Percentiles rank a stretch among this genome's conserved stretches.
Evolutionary conservation across 176 grass and related monocot genomes (phyloP).

Genomic region (Oryza australiensis): DNA sequence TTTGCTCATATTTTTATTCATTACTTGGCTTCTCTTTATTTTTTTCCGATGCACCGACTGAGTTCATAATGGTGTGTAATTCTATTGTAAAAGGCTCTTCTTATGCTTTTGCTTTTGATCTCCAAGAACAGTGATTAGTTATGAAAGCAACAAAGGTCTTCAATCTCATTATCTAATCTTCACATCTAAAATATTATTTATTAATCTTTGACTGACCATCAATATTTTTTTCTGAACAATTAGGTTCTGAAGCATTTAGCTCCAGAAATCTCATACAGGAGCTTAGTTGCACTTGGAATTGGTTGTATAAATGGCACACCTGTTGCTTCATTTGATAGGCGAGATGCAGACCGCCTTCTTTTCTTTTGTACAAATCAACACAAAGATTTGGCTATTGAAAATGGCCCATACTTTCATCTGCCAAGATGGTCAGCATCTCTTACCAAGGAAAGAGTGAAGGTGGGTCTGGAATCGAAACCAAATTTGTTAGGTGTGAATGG

Average conservation of each 20-base stretch:
- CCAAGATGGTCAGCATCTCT: constrained; percentile 69
- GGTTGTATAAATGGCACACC: constrained; percentile 80
- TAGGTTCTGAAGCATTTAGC: constrained; percentile 95
- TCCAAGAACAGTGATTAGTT: not conserved
- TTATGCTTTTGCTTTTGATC: not conserved
- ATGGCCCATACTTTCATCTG: constrained; percentile 46
- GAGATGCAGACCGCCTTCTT: constrained; percentile 88
- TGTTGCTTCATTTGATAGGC: constrained; percentile 84
- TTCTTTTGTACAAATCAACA: constrained; percentile 75
- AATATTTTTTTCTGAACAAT: constrained; percentile 34
- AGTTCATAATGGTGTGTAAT: not conserved
- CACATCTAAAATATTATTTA: constrained; percentile 6
- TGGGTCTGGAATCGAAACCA: constrained; percentile 49
- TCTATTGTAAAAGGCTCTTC: not conserved
- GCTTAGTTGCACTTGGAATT: constrained; percentile 92
- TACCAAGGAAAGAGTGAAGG: constrained; percentile 56
- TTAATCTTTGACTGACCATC: constrained; percentile 21
- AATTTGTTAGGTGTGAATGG: constrained; percentile 32
- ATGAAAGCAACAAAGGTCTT: not conserved
- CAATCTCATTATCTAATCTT: not conserved
- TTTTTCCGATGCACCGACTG: not conserved
- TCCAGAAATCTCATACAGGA: constrained; percentile 71
- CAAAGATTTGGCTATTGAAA: constrained; percentile 47
- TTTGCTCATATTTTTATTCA: not conserved
- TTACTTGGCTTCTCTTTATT: constrained; percentile 11